Evolutionary conservation across 2,329 filamentous ascomycete genomes (phyloP).

Genomic region (Colletotrichum magnum): DNA sequence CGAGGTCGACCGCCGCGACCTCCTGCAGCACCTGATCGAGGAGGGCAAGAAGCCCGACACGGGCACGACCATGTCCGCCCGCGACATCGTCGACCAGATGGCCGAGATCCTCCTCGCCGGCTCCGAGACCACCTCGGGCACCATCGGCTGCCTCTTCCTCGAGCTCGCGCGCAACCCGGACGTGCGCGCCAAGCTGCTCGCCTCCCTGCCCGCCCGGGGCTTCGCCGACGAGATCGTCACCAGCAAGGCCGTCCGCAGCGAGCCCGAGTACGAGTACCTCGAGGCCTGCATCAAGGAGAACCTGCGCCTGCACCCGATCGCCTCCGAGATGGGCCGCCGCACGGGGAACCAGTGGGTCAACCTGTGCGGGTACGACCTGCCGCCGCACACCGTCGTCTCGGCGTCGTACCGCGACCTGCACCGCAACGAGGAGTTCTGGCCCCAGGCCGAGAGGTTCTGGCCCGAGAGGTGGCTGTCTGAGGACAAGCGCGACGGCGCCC

Average conservation of each 20-base stretch:
- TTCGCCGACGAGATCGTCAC: slow-evolving; percentile 31
- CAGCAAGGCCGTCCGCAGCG: slow-evolving; percentile 29
- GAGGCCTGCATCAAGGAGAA: slow-evolving; percentile 84
- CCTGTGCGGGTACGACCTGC: slow-evolving; percentile 35
- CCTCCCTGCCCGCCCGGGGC: slow-evolving; percentile 16
- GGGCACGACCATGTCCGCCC: slow-evolving; percentile 38
- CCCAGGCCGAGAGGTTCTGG: slow-evolving; percentile 34
- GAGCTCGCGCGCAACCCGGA: slow-evolving; percentile 44
- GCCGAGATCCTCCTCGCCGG: slow-evolving; percentile 46
- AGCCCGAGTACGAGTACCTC: slow-evolving; percentile 65
- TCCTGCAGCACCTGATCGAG: slow-evolving; percentile 38
- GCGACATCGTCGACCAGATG: slow-evolving; percentile 41
- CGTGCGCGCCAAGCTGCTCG: slow-evolving; percentile 42
- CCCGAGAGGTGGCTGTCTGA: slow-evolving; percentile 34
- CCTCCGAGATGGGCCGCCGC: slow-evolving; percentile 39
- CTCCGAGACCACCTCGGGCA: slow-evolving; percentile 47
- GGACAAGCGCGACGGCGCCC: slow-evolving; percentile 32
- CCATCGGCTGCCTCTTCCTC: slow-evolving; percentile 46
- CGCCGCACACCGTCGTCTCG: slow-evolving; percentile 38
- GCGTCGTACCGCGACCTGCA: slow-evolving; percentile 39
- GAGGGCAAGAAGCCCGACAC: slow-evolving; percentile 40
- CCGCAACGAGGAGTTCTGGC: slow-evolving; percentile 34
- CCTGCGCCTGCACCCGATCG: slow-evolving; percentile 77
- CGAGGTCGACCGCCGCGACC: slow-evolving; percentile 26
- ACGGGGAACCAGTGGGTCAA: slow-evolving; percentile 37